Evolutionary conservation across 2,329 filamentous ascomycete species (phyloP).

Genomic region (Diaporthe vexans): DNA sequence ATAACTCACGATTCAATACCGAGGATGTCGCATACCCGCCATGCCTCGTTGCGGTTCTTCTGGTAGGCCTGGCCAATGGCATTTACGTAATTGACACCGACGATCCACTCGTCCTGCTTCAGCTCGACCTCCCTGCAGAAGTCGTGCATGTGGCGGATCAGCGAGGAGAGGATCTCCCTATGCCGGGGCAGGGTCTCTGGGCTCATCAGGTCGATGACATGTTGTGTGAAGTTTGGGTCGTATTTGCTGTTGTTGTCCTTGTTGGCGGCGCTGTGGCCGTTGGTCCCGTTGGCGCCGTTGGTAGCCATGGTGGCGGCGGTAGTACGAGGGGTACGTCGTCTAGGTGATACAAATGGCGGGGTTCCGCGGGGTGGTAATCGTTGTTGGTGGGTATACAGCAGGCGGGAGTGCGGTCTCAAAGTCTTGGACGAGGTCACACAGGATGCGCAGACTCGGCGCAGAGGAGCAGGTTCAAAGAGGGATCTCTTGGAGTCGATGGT

Average conservation of each 20-base stretch:
- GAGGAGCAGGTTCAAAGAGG: not conserved
- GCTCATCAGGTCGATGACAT: constrained; percentile 72
- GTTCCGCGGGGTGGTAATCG: constrained; percentile 4
- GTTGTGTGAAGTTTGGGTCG: constrained; percentile 66
- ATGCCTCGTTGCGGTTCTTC: constrained; percentile 72
- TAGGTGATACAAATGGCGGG: constrained; percentile 14
- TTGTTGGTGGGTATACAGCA: constrained; percentile 1
- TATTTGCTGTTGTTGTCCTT: constrained; percentile 37
- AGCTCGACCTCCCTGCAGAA: constrained; percentile 75
- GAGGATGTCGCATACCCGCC: constrained; percentile 73
- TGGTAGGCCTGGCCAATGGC: constrained; percentile 71
- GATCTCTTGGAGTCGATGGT: not conserved
- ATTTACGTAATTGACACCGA: constrained; percentile 70
- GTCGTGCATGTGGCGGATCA: constrained; percentile 74
- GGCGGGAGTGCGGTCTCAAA: not conserved
- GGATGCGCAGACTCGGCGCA: not conserved
- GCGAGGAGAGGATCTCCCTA: constrained; percentile 65
- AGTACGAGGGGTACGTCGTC: not conserved
- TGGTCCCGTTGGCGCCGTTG: constrained; percentile 9
- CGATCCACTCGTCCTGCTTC: constrained; percentile 73
- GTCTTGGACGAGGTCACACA: not conserved
- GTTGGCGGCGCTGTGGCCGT: constrained; percentile 20
- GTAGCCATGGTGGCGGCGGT: constrained; percentile 16
- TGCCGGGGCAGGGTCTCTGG: constrained; percentile 70
- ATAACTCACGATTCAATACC: constrained; percentile 65